A percentile compares a stretch with the other conserved stretches of the same genome.
phyloP scores from a whole-genome alignment of 306 rosid species.

The Arachis hypogaea region DNA sequence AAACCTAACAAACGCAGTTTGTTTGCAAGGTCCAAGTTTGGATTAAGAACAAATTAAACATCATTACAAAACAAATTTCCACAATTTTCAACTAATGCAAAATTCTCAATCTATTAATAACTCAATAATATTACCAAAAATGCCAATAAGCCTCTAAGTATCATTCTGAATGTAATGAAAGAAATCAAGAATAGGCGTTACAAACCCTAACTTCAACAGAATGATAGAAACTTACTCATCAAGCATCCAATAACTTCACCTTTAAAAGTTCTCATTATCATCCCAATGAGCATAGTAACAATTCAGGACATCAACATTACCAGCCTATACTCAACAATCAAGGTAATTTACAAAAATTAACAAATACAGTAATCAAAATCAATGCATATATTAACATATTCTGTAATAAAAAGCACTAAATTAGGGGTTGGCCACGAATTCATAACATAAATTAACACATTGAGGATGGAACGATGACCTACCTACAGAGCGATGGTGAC shows the following conservation, averaged over 20 bases:
- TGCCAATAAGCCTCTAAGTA: too few relatives aligned
- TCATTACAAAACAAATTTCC: neutral
- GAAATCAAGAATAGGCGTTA: conserved; percentile 18
- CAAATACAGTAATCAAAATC: neutral
- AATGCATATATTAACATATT: too few relatives aligned
- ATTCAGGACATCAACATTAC: conserved; percentile 68
- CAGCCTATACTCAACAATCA: conserved; percentile 52
- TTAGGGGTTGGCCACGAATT: too few relatives aligned
- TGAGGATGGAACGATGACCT: too few relatives aligned
- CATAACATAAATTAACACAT: neutral
- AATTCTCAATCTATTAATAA: conserved; percentile 1
- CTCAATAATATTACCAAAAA: too few relatives aligned
- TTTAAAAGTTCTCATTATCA: conserved; percentile 66
- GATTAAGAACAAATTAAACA: too few relatives aligned
- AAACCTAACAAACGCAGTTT: too few relatives aligned
- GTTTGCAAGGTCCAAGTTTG: too few relatives aligned
- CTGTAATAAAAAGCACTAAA: too few relatives aligned
- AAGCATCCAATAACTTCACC: conserved; percentile 87
- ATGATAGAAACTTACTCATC: conserved; percentile 55
- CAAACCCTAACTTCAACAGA: conserved; percentile 10
- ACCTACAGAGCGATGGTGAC: too few relatives aligned
- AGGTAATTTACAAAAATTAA: conserved; percentile 25
- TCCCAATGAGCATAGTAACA: conserved; percentile 88
- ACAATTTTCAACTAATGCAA: neutral
- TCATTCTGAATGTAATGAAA: neutral